These are phyloP conservation scores for Hortiboletus campestris DNA, from an alignment of 768 basidiomycete genomes.

Conservation along the genomic window DNA sequence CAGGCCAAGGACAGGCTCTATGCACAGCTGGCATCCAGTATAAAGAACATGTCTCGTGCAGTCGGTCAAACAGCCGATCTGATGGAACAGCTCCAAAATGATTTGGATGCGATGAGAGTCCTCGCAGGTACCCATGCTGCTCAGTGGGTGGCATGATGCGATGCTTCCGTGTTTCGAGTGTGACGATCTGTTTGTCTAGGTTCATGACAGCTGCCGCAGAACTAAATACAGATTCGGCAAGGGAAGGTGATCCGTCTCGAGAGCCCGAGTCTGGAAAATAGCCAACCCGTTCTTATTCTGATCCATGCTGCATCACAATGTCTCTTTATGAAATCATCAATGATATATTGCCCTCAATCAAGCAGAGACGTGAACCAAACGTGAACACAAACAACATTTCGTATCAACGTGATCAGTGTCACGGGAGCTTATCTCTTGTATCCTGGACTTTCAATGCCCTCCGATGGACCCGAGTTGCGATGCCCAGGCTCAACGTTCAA, in stretches of 20 bases:
- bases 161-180: neutral
- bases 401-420: no score
- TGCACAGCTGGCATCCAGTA: constrained; percentile 65
- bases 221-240: constrained; percentile 33
- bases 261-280: constrained; percentile 11
- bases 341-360: no score
- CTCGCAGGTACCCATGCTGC: constrained; percentile 80
- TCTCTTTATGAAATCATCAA: neutral
- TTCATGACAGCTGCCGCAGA: constrained; percentile 52
- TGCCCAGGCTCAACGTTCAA: neutral
- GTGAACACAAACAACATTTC: no score
- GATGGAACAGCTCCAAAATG: constrained; percentile 72
- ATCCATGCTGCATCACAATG: neutral
- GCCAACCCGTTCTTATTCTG: neutral
- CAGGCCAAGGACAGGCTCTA: constrained; percentile 83
- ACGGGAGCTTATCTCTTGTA: neutral
- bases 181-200: constrained; percentile 26
- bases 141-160: constrained; percentile 50
- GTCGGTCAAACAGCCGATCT: constrained; percentile 73
- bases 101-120: constrained; percentile 74
- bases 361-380: neutral
- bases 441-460: neutral
- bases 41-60: constrained; percentile 65
- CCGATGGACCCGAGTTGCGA: neutral
- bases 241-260: constrained; percentile 12